These are phyloP conservation scores for Pythium brachiatum DNA, from an alignment of 352 stramenopile species.

Conservation along the genomic window DNA sequence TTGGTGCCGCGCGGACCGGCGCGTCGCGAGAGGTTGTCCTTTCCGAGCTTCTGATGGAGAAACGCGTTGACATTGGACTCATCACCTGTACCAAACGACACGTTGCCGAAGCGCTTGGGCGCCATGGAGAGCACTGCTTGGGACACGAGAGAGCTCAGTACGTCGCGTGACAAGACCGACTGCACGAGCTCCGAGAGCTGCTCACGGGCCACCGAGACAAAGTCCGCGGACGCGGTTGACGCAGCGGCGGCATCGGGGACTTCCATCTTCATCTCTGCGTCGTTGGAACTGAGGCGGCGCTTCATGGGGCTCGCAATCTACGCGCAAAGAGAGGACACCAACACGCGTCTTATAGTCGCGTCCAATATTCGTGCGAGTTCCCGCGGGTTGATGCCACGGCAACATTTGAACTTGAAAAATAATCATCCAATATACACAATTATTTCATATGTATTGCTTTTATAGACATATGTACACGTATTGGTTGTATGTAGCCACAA, in stretches of 20 bases:
- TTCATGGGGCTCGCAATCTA: slow-evolving; percentile 26
- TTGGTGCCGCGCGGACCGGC: slow-evolving; percentile 68
- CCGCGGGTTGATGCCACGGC: background rate
- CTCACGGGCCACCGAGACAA: slow-evolving; percentile 15
- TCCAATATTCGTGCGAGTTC: background rate
- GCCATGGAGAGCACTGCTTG: slow-evolving; percentile 17
- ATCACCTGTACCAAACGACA: slow-evolving; percentile 49
- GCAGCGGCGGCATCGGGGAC: background rate
- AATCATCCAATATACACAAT: background rate
- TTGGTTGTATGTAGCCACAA: background rate
- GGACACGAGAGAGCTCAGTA: slow-evolving; percentile 25
- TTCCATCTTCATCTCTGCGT: background rate
- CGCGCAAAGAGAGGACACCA: too few relatives aligned
- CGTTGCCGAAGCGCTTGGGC: slow-evolving; percentile 51
- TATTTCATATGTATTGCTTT: background rate
- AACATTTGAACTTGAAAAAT: slow-evolving; percentile 18
- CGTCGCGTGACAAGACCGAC: slow-evolving; percentile 22
- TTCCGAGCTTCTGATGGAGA: slow-evolving; percentile 81
- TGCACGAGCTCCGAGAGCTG: slow-evolving; percentile 24
- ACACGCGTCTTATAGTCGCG: background rate
- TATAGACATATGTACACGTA: background rate
- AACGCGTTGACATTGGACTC: slow-evolving; percentile 63
- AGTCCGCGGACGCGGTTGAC: background rate
- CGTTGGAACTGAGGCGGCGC: slow-evolving; percentile 19
- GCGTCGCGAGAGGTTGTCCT: slow-evolving; percentile 62